Percentiles rank a stretch among this genome's conserved stretches.
These are phyloP conservation scores for Mycena capillaripes DNA, from an alignment of 768 basidiomycete genomes.

Conservation along the genomic window DNA sequence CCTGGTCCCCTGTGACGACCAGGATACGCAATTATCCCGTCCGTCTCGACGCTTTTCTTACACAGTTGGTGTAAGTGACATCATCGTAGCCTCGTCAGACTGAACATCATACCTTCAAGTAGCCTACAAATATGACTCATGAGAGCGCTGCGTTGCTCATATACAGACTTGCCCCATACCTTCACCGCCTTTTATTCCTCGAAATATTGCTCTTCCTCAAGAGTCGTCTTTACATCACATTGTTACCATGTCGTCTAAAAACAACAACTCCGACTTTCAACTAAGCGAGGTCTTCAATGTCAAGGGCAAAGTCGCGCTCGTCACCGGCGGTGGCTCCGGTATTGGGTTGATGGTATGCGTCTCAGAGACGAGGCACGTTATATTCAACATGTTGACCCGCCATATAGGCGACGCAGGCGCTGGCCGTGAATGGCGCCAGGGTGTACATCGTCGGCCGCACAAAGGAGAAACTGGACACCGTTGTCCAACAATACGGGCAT, in stretches of 20 bases:
- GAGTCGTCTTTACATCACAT: background rate
- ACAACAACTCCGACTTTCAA: conserved; percentile 3
- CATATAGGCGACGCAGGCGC: conserved; percentile 3
- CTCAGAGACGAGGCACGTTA: background rate
- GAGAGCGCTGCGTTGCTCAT: background rate
- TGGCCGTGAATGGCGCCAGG: conserved; percentile 38
- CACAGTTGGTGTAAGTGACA: background rate
- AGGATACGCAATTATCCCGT: no score
- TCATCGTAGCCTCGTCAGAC: background rate
- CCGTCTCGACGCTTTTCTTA: no score
- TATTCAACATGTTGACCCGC: background rate
- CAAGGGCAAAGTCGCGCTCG: conserved; percentile 9
- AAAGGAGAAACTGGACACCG: conserved; percentile 29
- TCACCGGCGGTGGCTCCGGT: conserved; percentile 20
- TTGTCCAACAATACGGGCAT: conserved; percentile 1
- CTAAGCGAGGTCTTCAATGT: conserved; percentile 10
- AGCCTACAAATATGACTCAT: no score
- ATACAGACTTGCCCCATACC: background rate
- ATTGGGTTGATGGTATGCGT: conserved; percentile 15
- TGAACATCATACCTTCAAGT: background rate
- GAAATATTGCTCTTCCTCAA: no score
- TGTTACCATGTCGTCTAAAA: background rate
- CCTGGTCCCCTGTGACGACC: no score
- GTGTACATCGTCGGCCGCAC: conserved; percentile 39
- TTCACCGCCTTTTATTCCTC: background rate